Base-by-base conservation (phyloP, 163 green algal species). In the Prototheca cutis region DNA sequence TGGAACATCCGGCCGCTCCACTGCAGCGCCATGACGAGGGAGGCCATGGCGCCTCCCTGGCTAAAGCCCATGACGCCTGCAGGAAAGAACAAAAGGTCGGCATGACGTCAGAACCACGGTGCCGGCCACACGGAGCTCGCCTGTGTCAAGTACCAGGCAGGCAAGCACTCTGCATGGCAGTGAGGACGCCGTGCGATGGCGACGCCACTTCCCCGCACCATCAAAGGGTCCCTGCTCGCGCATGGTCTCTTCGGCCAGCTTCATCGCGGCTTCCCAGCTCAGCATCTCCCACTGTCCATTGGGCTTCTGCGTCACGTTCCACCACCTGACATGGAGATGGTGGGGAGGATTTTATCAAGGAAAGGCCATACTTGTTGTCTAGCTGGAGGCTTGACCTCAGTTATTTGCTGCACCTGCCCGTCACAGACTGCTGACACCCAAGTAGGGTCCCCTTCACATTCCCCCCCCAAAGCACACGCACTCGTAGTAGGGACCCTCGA, bases 401-500 rank as follows among this genome's bases (percentile, higher is more conserved):
- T n/a, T n/a, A n/a, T n/a, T n/a, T n/a, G n/a, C n/a, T n/a, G n/a
- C n/a, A n/a, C n/a, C n/a, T n/a, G n/a, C n/a, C n/a, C n/a, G n/a
- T n/a, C n/a, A n/a, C n/a, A n/a, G 18, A 53, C 23, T 2, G 47
- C 18, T 18, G 7, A n/a, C 18, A 53, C 4, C 5, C 17, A 53
- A 53, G 15, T 24, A 30, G 47, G 23, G 15, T 18, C 8, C 18
- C 3, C 10, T 23, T 24, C 18, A 3, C 18, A 53, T 23, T 19
- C 13, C 3, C 21, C 3, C 31, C 31, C 21, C 18, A 42, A 31
- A 32, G 62, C 55, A n/a, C n/a, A n/a, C n/a, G n/a, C 58, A 66
- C 49, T 87, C 71, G 23, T 61, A 84, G 66, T 85, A 85, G 2
- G 78, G 80, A 1, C 49, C 58, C 1, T 68, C 8, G 36, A 83